Percentiles rank a stretch among this genome's conserved stretches.
Evolutionary conservation across 192 early-diverging fungal genomes (phyloP).

Genomic region (Gryganskiella cystojenkinii): DNA sequence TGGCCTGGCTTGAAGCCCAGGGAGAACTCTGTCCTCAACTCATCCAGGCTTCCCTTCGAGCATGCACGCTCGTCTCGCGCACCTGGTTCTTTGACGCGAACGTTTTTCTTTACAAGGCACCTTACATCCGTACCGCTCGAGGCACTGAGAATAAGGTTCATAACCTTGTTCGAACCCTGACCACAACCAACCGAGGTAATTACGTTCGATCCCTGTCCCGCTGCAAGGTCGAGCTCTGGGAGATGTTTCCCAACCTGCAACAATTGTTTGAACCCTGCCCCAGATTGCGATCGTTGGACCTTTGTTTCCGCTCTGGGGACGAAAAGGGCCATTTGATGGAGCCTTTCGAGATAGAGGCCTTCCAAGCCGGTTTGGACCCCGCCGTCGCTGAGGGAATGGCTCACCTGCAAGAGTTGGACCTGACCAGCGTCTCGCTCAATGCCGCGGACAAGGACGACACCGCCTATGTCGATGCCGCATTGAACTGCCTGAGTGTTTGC

Average conservation of each 20-base stretch:
- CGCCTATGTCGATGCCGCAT: constrained; percentile 39
- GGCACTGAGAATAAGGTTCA: constrained; percentile 36
- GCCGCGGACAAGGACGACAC: constrained; percentile 34
- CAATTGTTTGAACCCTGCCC: constrained; percentile 34
- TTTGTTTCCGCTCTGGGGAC: constrained; percentile 44
- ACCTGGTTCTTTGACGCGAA: constrained; percentile 54
- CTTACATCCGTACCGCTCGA: constrained; percentile 41
- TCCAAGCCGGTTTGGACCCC: constrained; percentile 29
- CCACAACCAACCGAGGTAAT: constrained; percentile 36
- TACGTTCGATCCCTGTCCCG: constrained; percentile 47
- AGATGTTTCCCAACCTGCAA: constrained; percentile 37
- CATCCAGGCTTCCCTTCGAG: constrained; percentile 43
- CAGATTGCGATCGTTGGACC: constrained; percentile 30
- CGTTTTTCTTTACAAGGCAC: constrained; percentile 46
- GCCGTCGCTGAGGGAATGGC: constrained; percentile 26
- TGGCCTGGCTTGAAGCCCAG: constrained; percentile 44
- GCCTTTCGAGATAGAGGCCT: constrained; percentile 38
- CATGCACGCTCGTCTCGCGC: constrained; percentile 42
- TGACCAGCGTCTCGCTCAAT: constrained; percentile 45
- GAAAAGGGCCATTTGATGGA: constrained; percentile 47
- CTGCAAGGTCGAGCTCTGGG: constrained; percentile 54
- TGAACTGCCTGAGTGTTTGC: constrained; percentile 45
- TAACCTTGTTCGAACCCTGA: constrained; percentile 37
- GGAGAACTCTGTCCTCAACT: constrained; percentile 38
- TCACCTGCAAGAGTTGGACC: constrained; percentile 34